These are phyloP conservation scores for Coniella lustricola DNA, from an alignment of 2,329 filamentous ascomycete species.

Conservation along the genomic window DNA sequence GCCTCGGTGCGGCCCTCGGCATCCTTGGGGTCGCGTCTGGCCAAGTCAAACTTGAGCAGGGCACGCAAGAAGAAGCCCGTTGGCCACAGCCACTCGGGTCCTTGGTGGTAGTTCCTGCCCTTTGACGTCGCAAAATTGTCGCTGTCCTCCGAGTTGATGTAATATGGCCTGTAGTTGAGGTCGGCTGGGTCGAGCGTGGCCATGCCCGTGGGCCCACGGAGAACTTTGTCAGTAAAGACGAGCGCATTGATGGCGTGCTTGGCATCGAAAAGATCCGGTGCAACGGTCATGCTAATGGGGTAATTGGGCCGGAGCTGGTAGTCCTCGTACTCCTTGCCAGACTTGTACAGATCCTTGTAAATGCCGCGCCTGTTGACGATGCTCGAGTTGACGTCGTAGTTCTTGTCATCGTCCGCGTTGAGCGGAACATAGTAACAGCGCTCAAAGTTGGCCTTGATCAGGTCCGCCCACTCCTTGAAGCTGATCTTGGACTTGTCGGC, in stretches of 20 bases:
- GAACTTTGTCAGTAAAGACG: conserved; percentile 67
- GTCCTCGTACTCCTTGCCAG: conserved; percentile 93
- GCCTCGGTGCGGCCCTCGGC: conserved; percentile 70
- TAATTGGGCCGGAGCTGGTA: conserved; percentile 96
- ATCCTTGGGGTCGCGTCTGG: conserved; percentile 50
- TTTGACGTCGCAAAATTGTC: conserved; percentile 87
- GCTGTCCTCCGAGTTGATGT: conserved; percentile 90
- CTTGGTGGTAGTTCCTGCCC: conserved; percentile 95
- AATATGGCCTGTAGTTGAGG: conserved; percentile 88
- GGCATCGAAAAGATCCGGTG: conserved; percentile 77
- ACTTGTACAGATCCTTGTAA: conserved; percentile 94
- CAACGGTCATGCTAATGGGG: conserved; percentile 89
- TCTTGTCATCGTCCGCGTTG: conserved; percentile 59
- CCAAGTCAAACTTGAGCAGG: conserved; percentile 81
- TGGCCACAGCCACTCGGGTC: conserved; percentile 97
- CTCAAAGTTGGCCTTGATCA: conserved; percentile 83
- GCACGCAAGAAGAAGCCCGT: conserved; percentile 93
- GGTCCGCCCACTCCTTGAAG: conserved; percentile 70
- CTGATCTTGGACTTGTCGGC: conserved; percentile 54
- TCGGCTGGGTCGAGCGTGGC: conserved; percentile 89
- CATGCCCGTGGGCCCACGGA: conserved; percentile 89
- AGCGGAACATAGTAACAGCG: conserved; percentile 81
- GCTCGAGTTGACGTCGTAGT: conserved; percentile 72
- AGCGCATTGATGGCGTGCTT: conserved; percentile 74
- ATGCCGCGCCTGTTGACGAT: conserved; percentile 88